Evolutionary conservation across 345 rosid species (phyloP).

Genomic region (Lepidium didymum): DNA sequence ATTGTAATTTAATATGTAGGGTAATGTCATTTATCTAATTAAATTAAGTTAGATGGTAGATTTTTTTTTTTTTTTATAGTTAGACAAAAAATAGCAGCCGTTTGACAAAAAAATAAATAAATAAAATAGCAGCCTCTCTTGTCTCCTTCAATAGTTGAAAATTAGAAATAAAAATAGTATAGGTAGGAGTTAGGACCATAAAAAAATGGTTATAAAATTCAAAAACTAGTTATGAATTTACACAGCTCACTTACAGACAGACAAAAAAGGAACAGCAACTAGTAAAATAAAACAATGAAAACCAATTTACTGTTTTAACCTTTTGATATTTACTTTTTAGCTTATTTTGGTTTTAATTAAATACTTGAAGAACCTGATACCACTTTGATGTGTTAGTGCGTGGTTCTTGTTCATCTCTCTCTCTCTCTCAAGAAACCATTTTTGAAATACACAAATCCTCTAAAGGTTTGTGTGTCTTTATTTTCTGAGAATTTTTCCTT

Average conservation of each 20-base stretch:
- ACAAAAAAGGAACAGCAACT: conserved; percentile 11
- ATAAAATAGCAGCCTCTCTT: too few species aligned
- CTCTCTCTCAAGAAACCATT: conserved; percentile 11
- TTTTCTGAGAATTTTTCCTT: neutral
- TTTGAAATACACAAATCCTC: conserved; percentile 5
- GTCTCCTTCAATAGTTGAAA: too few species aligned
- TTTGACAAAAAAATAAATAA: too few species aligned
- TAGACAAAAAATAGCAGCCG: too few species aligned
- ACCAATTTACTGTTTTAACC: neutral
- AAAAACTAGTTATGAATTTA: conserved; percentile 6
- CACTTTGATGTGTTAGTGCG: conserved; percentile 28
- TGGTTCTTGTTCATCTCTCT: conserved; percentile 32
- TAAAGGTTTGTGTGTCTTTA: conserved; percentile 20
- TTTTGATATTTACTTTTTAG: neutral
- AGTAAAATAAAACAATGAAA: neutral
- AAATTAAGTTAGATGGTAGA: too few species aligned
- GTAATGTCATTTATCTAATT: too few species aligned
- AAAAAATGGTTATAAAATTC: neutral
- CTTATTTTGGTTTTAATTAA: conserved; percentile 5
- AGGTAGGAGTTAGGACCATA: too few species aligned
- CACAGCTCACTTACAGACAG: conserved; percentile 27
- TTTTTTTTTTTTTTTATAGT: too few species aligned
- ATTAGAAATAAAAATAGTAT: too few species aligned
- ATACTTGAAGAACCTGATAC: conserved; percentile 34
- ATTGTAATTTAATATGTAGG: too few species aligned